These are phyloP conservation scores for Calonectria naviculata DNA, from an alignment of 2,329 filamentous ascomycete genomes.

Conservation along the genomic window DNA sequence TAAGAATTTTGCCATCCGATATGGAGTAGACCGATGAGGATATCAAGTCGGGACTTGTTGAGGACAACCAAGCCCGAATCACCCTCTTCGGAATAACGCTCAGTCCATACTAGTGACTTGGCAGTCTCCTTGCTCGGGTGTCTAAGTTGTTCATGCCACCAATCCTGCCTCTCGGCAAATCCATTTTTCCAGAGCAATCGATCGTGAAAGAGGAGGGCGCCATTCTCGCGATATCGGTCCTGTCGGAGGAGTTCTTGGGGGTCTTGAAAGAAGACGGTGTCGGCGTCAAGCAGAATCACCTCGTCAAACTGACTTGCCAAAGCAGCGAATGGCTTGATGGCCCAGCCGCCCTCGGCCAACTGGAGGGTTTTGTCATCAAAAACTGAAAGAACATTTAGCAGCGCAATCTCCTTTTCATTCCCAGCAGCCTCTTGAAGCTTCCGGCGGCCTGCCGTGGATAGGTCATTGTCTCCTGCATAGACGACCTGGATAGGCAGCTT, in stretches of 20 bases:
- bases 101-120: constrained; percentile 51
- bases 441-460: constrained; percentile 38
- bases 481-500: constrained; percentile 49
- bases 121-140: constrained; percentile 46
- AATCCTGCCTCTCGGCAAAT: constrained; percentile 48
- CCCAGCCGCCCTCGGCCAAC: constrained; percentile 48
- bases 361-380: constrained; percentile 46
- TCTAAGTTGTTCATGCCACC: constrained; percentile 51
- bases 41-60: constrained; percentile 50
- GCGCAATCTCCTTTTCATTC: constrained; percentile 34
- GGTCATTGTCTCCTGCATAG: constrained; percentile 49
- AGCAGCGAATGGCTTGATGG: constrained; percentile 54
- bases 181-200: constrained; percentile 51
- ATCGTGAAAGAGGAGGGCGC: constrained; percentile 54
- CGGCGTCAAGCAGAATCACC: constrained; percentile 52
- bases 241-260: constrained; percentile 48
- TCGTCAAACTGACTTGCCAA: constrained; percentile 50
- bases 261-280: constrained; percentile 51
- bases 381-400: constrained; percentile 46
- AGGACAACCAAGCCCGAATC: constrained; percentile 56
- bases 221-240: constrained; percentile 43
- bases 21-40: constrained; percentile 54
- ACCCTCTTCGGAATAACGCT: constrained; percentile 53
- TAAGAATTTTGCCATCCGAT: constrained; percentile 57
- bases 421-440: constrained; percentile 31